These are phyloP conservation scores for Lojkania enalia DNA, from an alignment of 2,329 filamentous ascomycete species.

Conservation along the genomic window DNA sequence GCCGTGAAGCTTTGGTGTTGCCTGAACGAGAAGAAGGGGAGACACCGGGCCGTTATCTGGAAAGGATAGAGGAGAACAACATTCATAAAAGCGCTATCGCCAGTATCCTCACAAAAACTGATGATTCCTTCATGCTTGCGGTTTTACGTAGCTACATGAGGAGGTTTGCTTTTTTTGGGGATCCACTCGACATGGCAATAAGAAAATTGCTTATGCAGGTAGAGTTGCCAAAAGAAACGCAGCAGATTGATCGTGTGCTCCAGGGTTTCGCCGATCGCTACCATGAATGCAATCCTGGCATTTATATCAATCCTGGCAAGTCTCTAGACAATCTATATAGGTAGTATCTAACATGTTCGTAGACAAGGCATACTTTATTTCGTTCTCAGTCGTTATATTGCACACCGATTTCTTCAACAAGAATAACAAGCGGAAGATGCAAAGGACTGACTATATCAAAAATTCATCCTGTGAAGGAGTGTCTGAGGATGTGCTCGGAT, in stretches of 20 bases:
- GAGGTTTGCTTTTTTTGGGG: constrained; percentile 90
- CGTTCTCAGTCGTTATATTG: constrained; percentile 92
- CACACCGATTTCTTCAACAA: constrained; percentile 99
- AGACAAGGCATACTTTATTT: constrained; percentile 97
- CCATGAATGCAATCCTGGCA: constrained; percentile 96
- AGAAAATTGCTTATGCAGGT: constrained; percentile 96
- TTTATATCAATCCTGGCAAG: constrained; percentile 75
- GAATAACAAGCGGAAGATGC: constrained; percentile 99
- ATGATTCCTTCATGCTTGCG: constrained; percentile 78
- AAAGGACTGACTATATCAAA: constrained; percentile 91
- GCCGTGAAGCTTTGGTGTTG: constrained; percentile 68
- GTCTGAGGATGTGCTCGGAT: constrained; percentile 89
- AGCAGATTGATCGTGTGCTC: constrained; percentile 93
- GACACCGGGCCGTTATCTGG: constrained; percentile 85
- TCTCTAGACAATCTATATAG: neutral
- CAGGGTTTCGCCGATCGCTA: constrained; percentile 96
- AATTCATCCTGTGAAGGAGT: constrained; percentile 91
- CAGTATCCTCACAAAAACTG: constrained; percentile 81
- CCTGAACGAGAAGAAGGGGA: constrained; percentile 85
- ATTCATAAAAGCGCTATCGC: constrained; percentile 83
- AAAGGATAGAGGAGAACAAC: constrained; percentile 76
- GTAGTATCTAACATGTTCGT: constrained; percentile 22
- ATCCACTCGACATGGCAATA: constrained; percentile 97
- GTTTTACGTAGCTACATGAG: constrained; percentile 95
- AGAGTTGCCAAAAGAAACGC: constrained; percentile 93